Conservation (phyloP, 495 filamentous ascomycete genomes). For the Hypomontagnella monticulosa region DNA sequence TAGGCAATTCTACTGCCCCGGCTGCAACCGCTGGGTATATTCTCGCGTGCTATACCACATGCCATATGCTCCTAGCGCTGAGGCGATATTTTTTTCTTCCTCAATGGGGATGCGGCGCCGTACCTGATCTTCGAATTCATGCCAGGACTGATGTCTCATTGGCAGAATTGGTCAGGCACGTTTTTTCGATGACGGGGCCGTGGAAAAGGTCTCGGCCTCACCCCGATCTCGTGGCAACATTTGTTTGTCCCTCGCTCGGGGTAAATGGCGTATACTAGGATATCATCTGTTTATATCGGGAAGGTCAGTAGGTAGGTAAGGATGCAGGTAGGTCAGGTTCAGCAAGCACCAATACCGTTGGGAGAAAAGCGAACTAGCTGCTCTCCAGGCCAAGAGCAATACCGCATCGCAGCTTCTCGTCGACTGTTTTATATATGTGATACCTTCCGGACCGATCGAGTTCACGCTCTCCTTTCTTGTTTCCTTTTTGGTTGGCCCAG, state of each 20-base stretch:
- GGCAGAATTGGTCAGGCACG: not conserved
- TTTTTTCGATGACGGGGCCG: not conserved
- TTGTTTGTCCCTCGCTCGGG: conserved; percentile 6
- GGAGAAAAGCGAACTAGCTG: not conserved
- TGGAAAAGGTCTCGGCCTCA: conserved; percentile 23
- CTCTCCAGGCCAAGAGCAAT: conserved; percentile 4
- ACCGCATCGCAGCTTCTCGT: conserved; percentile 8
- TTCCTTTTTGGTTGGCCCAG: not conserved
- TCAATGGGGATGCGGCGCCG: not conserved
- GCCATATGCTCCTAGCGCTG: not conserved
- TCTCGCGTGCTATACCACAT: conserved; percentile 20
- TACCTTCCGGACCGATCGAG: not conserved
- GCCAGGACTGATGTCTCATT: no score
- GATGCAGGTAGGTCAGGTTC: conserved; percentile 30
- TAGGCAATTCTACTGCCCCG: no score
- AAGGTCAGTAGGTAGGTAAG: conserved; percentile 32
- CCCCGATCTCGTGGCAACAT: conserved; percentile 39
- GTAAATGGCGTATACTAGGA: not conserved
- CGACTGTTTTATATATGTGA: conserved; percentile 7
- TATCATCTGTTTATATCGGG: conserved; percentile 33
- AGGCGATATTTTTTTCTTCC: not conserved
- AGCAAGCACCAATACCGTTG: conserved; percentile 2
- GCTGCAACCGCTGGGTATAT: no score
- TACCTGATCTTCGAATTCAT: no score
- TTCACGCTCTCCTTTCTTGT: conserved; percentile 1